Evolutionary conservation across 352 stramenopile species (phyloP).

Genomic region (Globisporangium spiculum): DNA sequence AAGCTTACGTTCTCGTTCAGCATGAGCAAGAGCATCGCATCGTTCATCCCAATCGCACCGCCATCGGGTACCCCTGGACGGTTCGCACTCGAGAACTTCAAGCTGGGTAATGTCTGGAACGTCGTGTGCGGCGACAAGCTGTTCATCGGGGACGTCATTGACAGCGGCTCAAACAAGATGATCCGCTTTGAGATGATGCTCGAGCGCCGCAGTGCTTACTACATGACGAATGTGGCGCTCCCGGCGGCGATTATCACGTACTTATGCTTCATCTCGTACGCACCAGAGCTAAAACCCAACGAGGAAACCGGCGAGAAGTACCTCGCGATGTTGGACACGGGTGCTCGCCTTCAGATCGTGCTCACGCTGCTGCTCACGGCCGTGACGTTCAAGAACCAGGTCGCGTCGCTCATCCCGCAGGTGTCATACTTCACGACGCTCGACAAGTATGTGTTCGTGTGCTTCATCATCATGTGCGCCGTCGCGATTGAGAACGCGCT

Average conservation of each 20-base stretch:
- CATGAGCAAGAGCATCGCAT: constrained; percentile 17
- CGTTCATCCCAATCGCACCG: constrained; percentile 18
- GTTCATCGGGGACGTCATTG: constrained; percentile 26
- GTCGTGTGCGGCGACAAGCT: constrained; percentile 35
- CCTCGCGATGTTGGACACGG: constrained; percentile 20
- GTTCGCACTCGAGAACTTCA: constrained; percentile 33
- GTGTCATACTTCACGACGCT: constrained; percentile 60
- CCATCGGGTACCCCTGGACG: constrained; percentile 12
- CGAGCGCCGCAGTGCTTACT: constrained; percentile 30
- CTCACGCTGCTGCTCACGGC: constrained; percentile 40
- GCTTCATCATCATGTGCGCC: constrained; percentile 49
- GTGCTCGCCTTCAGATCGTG: constrained; percentile 31
- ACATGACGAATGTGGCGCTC: constrained; percentile 35
- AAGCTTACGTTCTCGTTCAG: constrained; percentile 36
- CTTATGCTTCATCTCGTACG: constrained; percentile 35
- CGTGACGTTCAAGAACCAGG: constrained; percentile 49
- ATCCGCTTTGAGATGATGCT: constrained; percentile 41
- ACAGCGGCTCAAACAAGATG: constrained; percentile 18
- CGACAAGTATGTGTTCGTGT: constrained; percentile 41
- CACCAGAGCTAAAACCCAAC: constrained; percentile 11
- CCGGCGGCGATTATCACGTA: constrained; percentile 37
- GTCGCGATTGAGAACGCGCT: constrained; percentile 61
- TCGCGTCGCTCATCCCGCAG: constrained; percentile 45
- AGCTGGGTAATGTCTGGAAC: constrained; percentile 30
- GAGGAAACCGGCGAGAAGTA: too few relatives aligned